A percentile compares a stretch with the other conserved stretches of the same genome.
phyloP scores from a whole-genome alignment of 1,139 yeast species.

The Pichia sp. region DNA sequence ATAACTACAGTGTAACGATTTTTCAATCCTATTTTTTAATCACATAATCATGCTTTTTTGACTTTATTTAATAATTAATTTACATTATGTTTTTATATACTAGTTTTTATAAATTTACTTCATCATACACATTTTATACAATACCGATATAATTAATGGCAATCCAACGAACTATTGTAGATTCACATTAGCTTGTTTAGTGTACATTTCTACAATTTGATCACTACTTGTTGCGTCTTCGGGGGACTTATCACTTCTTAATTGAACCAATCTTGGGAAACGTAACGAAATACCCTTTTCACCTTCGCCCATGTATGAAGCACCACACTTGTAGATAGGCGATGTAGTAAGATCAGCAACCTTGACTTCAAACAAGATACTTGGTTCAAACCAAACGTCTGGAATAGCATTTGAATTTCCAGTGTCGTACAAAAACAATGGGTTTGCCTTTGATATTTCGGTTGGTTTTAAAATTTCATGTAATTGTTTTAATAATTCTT shows the following conservation, averaged over 20 bases:
- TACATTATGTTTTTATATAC: too few species aligned
- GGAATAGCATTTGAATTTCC: constrained; percentile 66
- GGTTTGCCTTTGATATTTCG: constrained; percentile 64
- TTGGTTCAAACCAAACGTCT: constrained; percentile 97
- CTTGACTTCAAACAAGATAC: constrained; percentile 80
- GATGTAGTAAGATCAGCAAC: constrained; percentile 94
- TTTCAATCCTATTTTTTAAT: too few species aligned
- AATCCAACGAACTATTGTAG: too few species aligned
- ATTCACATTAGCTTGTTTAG: constrained; percentile 70
- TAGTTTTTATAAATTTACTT: too few species aligned
- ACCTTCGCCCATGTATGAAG: constrained; percentile 56
- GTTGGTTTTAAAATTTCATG: constrained; percentile 65
- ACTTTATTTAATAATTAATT: too few species aligned
- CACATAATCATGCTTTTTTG: too few species aligned
- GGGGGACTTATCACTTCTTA: constrained; percentile 83
- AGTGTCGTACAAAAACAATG: constrained; percentile 67
- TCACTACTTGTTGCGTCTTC: constrained; percentile 92
- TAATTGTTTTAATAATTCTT: constrained; percentile 66
- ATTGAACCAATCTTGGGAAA: constrained; percentile 84
- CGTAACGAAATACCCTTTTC: constrained; percentile 82
- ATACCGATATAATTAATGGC: too few species aligned
- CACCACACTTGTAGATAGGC: constrained; percentile 91
- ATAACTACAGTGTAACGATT: too few species aligned
- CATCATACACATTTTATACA: too few species aligned
- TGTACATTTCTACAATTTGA: constrained; percentile 88